A percentile compares a stretch with the other conserved stretches of the same genome.
Evolutionary conservation across 257 asterid genomes (phyloP).

Genomic region (Plantago elongata): DNA sequence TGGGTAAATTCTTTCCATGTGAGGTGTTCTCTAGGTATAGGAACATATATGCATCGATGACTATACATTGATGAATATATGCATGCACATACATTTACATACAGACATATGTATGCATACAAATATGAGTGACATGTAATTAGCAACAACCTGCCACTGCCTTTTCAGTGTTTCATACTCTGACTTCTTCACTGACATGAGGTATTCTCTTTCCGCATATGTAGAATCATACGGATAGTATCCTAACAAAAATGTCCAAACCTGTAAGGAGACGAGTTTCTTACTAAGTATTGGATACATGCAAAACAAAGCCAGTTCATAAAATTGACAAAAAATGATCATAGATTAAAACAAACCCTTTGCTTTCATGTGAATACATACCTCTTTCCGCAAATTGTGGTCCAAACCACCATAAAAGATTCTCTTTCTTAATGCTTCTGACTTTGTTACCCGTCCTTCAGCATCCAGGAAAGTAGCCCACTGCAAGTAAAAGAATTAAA

Average conservation of each 20-base stretch:
- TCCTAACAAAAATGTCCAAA: constrained; percentile 86
- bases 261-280: constrained; percentile 36
- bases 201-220: constrained; percentile 85
- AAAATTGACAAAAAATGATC: constrained; percentile 12
- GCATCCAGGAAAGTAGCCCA: constrained; percentile 84
- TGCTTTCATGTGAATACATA: constrained; percentile 24
- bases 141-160: constrained; percentile 88
- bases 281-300: constrained; percentile 7
- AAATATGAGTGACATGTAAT: not conserved
- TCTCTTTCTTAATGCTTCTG: constrained; percentile 64
- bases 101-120: not conserved
- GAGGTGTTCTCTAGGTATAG: constrained; percentile 35
- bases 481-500: constrained; percentile 43
- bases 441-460: constrained; percentile 76
- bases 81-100: not conserved
- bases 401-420: constrained; percentile 93
- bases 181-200: constrained; percentile 53
- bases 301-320: not conserved
- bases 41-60: too few species aligned
- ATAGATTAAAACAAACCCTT: constrained; percentile 15
- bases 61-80: not conserved
- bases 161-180: constrained; percentile 81
- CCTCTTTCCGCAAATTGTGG: constrained; percentile 74
- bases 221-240: constrained; percentile 79
- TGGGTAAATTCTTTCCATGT: constrained; percentile 84